Evolutionary conservation across 202 grass and related monocot genomes (phyloP).

Genomic region (Panicum hallii): DNA sequence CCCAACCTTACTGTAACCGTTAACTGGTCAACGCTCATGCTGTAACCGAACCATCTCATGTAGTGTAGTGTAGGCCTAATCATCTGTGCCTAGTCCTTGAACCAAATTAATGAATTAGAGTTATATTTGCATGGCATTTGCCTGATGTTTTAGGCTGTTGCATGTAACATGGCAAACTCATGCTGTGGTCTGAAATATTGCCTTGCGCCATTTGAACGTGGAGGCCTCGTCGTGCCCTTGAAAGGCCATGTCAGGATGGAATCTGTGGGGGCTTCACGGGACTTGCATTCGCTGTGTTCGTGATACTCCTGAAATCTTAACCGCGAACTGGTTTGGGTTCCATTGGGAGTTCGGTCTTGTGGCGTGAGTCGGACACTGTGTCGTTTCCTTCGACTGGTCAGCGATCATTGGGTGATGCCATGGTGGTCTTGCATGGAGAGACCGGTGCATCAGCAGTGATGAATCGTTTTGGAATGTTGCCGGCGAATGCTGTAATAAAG

Average conservation of each 20-base stretch:
- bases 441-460: conserved; percentile 1
- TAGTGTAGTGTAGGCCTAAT: conserved; percentile 39
- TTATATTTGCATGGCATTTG: conserved; percentile 15
- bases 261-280: not conserved
- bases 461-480: conserved; percentile 29
- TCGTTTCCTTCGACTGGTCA: conserved; percentile 5
- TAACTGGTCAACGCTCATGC: conserved; percentile 48
- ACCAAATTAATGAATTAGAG: conserved; percentile 44
- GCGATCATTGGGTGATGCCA: conserved; percentile 23
- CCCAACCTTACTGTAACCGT: conserved; percentile 48
- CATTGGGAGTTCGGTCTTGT: conserved; percentile 7
- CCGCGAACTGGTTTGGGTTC: conserved; percentile 27
- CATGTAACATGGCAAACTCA: conserved; percentile 18
- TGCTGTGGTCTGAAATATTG: not conserved
- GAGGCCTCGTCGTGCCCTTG: not conserved
- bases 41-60: conserved; percentile 36
- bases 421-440: conserved; percentile 31
- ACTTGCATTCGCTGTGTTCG: not conserved
- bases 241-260: not conserved
- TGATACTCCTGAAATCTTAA: not conserved
- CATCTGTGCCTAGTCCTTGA: conserved; percentile 38
- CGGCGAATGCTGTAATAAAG: conserved; percentile 23
- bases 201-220: not conserved
- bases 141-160: not conserved
- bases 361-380: conserved; percentile 3